Evolutionary conservation across 176 grass and related monocot genomes (phyloP), one percentile per base, ranked within the genome.

Genomic region (Cenchrus purpureus): DNA sequence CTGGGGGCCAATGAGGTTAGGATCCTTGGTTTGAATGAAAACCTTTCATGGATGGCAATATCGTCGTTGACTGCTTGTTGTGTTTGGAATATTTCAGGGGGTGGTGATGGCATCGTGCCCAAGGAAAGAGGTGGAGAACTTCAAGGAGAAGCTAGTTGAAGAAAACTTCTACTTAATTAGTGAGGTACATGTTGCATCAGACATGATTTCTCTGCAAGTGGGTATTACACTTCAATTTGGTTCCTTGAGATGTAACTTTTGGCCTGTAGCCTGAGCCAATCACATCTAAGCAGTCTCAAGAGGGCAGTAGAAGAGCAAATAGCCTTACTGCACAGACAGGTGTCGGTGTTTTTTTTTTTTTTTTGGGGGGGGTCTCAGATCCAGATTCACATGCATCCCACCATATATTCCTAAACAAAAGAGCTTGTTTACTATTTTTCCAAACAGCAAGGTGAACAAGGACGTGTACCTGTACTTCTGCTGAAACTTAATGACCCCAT

Each of bases 91-190:
- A 5, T 83, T 83, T 53, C 79, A 97, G 95, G 92, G 70, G 6
- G 89, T 88, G 84, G 58, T 65, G 6, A 97, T 97, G 95, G 82
- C 92, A 48, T 66, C 86, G 16, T 97, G 95, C 76, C 92, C 95
- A 10, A 91, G 73, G 86, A 92, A 92, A 1, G 53, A 82, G 70
- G 81, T 93, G 40, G 75, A 69, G 2, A 80, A 85, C 68, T 90
- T 92, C 71, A 14, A 79, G 80, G 86, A 95, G 78, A 91, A 83
- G 79, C 51, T 97, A 74, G 67, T 93, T 37, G 88, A 95, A 81
- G 92, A 97, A 49, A 95, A 98, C 25, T 90, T 95, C 78, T 98
- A 95, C 84, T 77, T 98, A 1, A 91, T 70, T 29, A 92, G 91
- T 19, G 95, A 95, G 95, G 95, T 95, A 77, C 1, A 19, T 56